phyloP scores from a whole-genome alignment of 2,329 filamentous ascomycete species.

The Dendrostoma leiphaemia region DNA sequence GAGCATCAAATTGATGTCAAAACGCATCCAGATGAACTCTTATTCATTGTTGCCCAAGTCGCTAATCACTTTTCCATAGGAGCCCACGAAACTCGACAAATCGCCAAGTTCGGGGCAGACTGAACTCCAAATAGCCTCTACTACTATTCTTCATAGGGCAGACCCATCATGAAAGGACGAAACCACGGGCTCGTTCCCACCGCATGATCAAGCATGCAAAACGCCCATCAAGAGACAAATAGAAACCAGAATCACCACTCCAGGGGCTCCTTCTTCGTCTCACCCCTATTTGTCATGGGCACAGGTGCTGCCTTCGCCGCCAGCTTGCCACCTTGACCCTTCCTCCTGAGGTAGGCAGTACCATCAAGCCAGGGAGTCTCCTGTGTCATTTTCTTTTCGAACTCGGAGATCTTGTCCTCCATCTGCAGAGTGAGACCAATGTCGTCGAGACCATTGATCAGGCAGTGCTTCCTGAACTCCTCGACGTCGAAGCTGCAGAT shows the following conservation, averaged over 20 bases:
- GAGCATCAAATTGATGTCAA: neutral
- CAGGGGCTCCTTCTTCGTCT: slow-evolving; percentile 79
- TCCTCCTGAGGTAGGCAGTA: slow-evolving; percentile 69
- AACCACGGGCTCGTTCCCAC: neutral
- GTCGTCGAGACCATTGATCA: slow-evolving; percentile 91
- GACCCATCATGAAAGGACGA: neutral
- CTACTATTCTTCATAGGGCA: neutral
- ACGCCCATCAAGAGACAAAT: neutral
- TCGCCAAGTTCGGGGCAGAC: neutral
- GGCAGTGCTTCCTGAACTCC: slow-evolving; percentile 89
- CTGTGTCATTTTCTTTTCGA: slow-evolving; percentile 73
- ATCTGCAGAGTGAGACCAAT: slow-evolving; percentile 93
- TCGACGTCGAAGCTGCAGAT: slow-evolving; percentile 85
- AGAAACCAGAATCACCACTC: slow-evolving; percentile 65
- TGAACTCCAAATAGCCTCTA: neutral
- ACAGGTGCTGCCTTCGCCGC: slow-evolving; percentile 64
- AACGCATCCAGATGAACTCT: neutral
- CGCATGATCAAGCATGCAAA: slow-evolving; percentile 1
- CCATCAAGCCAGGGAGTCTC: slow-evolving; percentile 93
- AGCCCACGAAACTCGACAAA: neutral
- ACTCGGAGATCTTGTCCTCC: slow-evolving; percentile 82
- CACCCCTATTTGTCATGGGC: slow-evolving; percentile 84
- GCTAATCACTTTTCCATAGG: slow-evolving; percentile 5
- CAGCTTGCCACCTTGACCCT: slow-evolving; percentile 53
- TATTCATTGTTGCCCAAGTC: slow-evolving; percentile 4